Conservation (phyloP, 768 basidiomycete species). For the Flagelloscypha sp. region DNA sequence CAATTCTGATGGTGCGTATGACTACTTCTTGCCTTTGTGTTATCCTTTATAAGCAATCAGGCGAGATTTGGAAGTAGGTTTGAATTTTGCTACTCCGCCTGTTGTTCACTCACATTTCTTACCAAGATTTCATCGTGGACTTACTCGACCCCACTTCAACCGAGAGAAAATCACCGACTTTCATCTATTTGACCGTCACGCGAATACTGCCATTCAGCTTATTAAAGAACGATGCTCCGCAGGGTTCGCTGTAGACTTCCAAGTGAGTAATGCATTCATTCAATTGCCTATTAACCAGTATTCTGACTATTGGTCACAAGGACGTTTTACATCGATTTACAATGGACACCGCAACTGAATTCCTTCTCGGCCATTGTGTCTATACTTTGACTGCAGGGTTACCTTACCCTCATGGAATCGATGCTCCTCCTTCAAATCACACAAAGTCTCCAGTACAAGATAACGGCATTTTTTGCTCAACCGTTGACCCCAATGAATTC, state of each 20-base stretch:
- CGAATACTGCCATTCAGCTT: constrained; percentile 8
- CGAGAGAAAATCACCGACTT: constrained; percentile 16
- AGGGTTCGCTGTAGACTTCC: constrained; percentile 14
- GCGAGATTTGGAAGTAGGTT: constrained; percentile 14
- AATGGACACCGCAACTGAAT: constrained; percentile 58
- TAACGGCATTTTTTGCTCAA: too few species aligned
- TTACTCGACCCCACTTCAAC: constrained; percentile 16
- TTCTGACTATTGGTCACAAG: too few species aligned
- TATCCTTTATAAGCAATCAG: constrained; percentile 2
- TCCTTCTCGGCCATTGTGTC: constrained; percentile 55
- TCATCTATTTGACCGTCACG: constrained; percentile 15
- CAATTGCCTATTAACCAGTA: not conserved
- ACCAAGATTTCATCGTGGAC: constrained; percentile 14
- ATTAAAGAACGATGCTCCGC: constrained; percentile 10
- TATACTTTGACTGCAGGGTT: constrained; percentile 42
- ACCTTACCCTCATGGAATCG: constrained; percentile 41
- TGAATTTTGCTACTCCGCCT: not conserved
- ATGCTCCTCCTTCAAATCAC: too few species aligned
- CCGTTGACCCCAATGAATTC: constrained; percentile 41
- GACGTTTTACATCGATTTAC: constrained; percentile 47
- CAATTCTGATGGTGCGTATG: constrained; percentile 15
- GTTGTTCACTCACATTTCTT: not conserved
- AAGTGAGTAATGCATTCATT: constrained; percentile 6
- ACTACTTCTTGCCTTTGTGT: not conserved
- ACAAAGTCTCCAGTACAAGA: too few species aligned